Evolutionary conservation across 2,329 filamentous ascomycete species (phyloP), one percentile per base, ranked within the genome.

Genomic region (Diaporthe caulivora): DNA sequence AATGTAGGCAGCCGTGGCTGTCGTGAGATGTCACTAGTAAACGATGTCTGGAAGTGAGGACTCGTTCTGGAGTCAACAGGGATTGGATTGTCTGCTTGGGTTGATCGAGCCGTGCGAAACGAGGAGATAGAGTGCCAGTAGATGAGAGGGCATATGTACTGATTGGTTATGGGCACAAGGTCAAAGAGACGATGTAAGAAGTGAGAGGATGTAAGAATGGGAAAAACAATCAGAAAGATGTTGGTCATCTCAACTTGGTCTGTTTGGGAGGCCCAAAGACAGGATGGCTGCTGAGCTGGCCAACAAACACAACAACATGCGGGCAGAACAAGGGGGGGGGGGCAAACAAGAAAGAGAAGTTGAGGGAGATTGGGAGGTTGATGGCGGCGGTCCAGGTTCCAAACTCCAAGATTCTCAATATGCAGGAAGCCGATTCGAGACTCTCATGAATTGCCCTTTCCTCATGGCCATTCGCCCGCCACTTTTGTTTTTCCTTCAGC

Each of bases 391-490:
- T 8, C 1, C 26, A 24, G 44, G 44, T 37, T 51, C n/a, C 31
- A 44, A 44, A 44, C 11, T 37, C 44, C 44, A 51, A 21, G 37
- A 29, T 29, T 65, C 29, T 37, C 13, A 31, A 18, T 18, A 37
- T 53, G 62, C 62, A 53, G 62, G 31, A 10, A 24, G 31, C 62
- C 31, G 62, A 24, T 29, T 67, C 62, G 21, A 67, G 62, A 40
- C 62, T 53, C 47, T 67, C 29, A 67, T 67, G 15, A 47, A 53
- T 15, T 31, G 47, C 47, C 26, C 18, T 40, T 40, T 67, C 37
- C 31, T 40, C 3, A 9, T n/a, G 21, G 31, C 15, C 40, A 24
- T 9, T 18, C 29, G 44, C 21, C 29, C 21, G 31, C 8, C 9
- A 17, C n/a, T 5, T 51, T 5, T 51, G 62, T 13, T 24, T 18